Conservation (phyloP, 352 stramenopile genomes). For the Pythium phragmitis region DNA sequence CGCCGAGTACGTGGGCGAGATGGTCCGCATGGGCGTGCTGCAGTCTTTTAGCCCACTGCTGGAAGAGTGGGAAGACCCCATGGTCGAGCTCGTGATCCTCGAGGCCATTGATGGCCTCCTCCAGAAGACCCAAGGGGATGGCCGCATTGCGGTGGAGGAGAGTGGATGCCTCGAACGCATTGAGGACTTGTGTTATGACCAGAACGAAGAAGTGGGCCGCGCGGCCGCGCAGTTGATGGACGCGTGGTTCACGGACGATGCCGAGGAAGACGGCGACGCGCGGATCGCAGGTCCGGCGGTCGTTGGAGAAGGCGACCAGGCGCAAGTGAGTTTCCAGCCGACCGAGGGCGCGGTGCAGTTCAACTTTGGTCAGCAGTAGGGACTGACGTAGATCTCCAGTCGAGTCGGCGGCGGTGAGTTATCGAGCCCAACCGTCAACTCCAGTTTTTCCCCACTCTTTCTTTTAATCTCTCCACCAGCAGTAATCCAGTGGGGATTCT, state of each 20-base stretch:
- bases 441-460: too few species aligned
- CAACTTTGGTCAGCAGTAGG: constrained; percentile 42
- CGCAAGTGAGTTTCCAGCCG: constrained; percentile 68
- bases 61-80: constrained; percentile 84
- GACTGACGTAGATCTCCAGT: too few species aligned
- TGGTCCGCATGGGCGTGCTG: constrained; percentile 74
- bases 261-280: constrained; percentile 39
- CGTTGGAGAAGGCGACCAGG: constrained; percentile 35
- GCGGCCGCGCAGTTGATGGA: constrained; percentile 79
- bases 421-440: neutral
- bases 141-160: constrained; percentile 71
- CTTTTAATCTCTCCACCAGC: too few species aligned
- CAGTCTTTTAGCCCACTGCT: constrained; percentile 68
- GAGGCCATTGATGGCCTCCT: constrained; percentile 75
- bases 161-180: constrained; percentile 75
- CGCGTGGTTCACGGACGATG: constrained; percentile 65
- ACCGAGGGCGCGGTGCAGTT: constrained; percentile 67
- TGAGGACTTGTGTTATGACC: constrained; percentile 80
- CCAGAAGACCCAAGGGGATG: constrained; percentile 60
- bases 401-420: neutral
- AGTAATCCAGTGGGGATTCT: neutral
- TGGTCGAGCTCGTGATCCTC: constrained; percentile 84
- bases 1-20: constrained; percentile 54
- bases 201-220: constrained; percentile 77
- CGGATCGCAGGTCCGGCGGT: constrained; percentile 47